Base-by-base conservation (phyloP, 2,329 filamentous ascomycete species). In the Pseudodiploospora longispora region DNA sequence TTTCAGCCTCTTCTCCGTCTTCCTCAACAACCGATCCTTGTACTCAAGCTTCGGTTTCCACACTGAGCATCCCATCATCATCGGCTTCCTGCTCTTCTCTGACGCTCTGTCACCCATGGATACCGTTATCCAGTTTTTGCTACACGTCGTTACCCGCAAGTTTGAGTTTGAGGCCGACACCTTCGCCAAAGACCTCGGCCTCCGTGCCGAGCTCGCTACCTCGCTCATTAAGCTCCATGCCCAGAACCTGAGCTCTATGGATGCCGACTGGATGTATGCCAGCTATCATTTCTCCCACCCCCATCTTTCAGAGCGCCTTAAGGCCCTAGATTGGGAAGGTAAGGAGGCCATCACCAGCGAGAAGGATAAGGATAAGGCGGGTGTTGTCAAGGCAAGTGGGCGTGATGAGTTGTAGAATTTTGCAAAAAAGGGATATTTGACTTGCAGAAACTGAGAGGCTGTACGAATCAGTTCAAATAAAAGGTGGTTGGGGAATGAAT, bases 251-350 rank as follows among this genome's bases (percentile, higher is more conserved):
- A 95, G 88, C 67, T 94, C 87, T 49, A 97, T 98, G 91, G 93
- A 98, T 58, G 93, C 93, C 29, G 94, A 98, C 68, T 95, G 87
- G 85, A 82, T 96, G 78, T 98, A 95, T 67, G 93, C 93, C 43
- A 94, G 85, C 68, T 98, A 97, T 74, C 90, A 98, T 71, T 96
- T 94, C 75, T 96, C 91, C 27, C 93, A 98, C 68, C 93, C 93
- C 1, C 96, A 97, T 54, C 73, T 98, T 53, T 86, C 90, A 2
- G 94, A 98, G 76, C 82, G 93, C 58, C 75, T 98, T 57, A 87
- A 86, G 65, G 93, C 91, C 2, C 76, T 98, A 48, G 83, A 87
- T 52, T 98, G 91, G 90, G 82, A 83, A 59, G 81, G 87, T 41
- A 69, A 65, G 10, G 63, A 69, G 47, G 73, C 69, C 51, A 65